A percentile compares a stretch with the other conserved stretches of the same genome.
Conservation (phyloP, 176 grass and related monocot species). For the Oryza officinalis region DNA sequence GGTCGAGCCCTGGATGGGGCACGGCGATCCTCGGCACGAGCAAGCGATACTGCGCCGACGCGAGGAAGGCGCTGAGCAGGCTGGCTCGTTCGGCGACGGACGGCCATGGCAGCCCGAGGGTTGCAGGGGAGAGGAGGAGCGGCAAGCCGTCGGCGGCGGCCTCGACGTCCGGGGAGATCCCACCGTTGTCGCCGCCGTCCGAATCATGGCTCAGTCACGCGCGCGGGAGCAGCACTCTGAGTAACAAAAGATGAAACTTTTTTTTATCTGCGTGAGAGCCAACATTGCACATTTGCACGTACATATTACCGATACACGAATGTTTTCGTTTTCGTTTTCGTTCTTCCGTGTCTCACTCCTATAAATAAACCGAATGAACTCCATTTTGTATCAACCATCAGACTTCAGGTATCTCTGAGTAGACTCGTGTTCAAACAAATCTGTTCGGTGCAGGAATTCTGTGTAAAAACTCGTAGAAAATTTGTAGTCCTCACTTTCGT, state of each 20-base stretch:
- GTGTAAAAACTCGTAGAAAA: neutral
- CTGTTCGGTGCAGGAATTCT: neutral
- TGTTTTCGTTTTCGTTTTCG: neutral
- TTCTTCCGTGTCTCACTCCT: neutral
- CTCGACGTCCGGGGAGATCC: slow-evolving; percentile 42
- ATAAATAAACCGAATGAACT: neutral
- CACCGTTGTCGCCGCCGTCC: slow-evolving; percentile 56
- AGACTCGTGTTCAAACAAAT: neutral
- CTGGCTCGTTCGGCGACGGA: slow-evolving; percentile 39
- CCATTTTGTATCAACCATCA: neutral
- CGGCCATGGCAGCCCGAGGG: slow-evolving; percentile 19
- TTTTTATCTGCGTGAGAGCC: neutral
- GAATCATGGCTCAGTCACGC: slow-evolving; percentile 53
- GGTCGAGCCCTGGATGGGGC: slow-evolving; percentile 43
- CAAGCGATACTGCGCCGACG: slow-evolving; percentile 49
- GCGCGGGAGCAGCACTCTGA: slow-evolving; percentile 25
- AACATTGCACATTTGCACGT: neutral
- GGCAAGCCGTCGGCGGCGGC: slow-evolving; percentile 17
- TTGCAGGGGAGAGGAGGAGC: slow-evolving; percentile 34
- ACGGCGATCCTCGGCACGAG: slow-evolving; percentile 64
- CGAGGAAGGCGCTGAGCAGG: slow-evolving; percentile 51
- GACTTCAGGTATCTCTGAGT: neutral
- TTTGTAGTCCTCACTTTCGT: neutral
- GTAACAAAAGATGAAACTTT: slow-evolving; percentile 31
- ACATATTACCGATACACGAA: neutral